phyloP scores from a whole-genome alignment of 371 early-diverging fungal species.

The Mucor circinelloides region DNA sequence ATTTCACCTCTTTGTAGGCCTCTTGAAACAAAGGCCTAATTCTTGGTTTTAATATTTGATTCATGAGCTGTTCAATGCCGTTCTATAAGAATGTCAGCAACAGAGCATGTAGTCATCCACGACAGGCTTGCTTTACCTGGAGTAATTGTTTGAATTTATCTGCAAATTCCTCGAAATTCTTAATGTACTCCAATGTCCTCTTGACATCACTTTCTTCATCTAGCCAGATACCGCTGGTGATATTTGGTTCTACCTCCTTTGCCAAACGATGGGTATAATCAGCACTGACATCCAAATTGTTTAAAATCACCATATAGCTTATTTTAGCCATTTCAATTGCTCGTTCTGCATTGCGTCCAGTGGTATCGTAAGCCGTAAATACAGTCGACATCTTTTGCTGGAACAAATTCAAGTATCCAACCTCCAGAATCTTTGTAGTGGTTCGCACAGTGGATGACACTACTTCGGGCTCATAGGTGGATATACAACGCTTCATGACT shows the following conservation, averaged over 20 bases:
- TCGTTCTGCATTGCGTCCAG: constrained; percentile 34
- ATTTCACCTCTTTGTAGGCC: constrained; percentile 83
- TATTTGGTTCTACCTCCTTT: constrained; percentile 63
- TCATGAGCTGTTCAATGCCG: constrained; percentile 80
- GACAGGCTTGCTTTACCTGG: constrained; percentile 42
- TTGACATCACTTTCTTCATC: constrained; percentile 51
- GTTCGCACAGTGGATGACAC: constrained; percentile 65
- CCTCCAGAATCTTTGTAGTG: constrained; percentile 64
- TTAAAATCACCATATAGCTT: constrained; percentile 76
- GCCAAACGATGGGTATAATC: constrained; percentile 73
- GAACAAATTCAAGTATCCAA: constrained; percentile 65
- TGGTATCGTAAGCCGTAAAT: constrained; percentile 52
- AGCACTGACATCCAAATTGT: constrained; percentile 82
- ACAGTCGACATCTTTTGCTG: constrained; percentile 62
- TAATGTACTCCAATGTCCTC: constrained; percentile 50
- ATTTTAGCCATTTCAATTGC: constrained; percentile 54
- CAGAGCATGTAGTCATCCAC: background rate
- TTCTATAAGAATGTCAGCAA: constrained; percentile 39
- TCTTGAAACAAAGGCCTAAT: constrained; percentile 79
- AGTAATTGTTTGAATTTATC: constrained; percentile 65
- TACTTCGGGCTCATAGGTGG: constrained; percentile 71
- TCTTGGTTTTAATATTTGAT: constrained; percentile 79
- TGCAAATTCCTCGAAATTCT: constrained; percentile 58
- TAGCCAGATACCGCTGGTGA: constrained; percentile 46
- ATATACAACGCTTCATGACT: constrained; percentile 70